A percentile compares a stretch with the other conserved stretches of the same genome.
phyloP scores from a whole-genome alignment of 108 stramenopile genomes.

The Conticribra guillardii region DNA sequence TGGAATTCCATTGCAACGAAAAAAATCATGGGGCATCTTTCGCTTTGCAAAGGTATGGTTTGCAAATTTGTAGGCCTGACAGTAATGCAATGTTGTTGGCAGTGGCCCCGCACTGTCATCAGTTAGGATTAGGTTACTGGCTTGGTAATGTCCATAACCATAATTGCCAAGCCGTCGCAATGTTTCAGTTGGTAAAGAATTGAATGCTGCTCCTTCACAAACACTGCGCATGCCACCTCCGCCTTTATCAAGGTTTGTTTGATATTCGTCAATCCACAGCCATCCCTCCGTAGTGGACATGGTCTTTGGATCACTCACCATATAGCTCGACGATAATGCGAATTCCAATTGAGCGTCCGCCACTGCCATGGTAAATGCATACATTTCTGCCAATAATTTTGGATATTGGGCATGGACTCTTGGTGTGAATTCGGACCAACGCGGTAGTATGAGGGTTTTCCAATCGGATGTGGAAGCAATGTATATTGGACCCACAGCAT shows the following conservation, averaged over 20 bases:
- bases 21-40: conserved; percentile 70
- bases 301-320: conserved; percentile 61
- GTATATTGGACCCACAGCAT: conserved; percentile 77
- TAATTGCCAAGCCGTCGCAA: conserved; percentile 28
- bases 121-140: conserved; percentile 5
- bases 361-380: conserved; percentile 86
- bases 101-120: conserved; percentile 3
- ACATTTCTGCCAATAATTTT: conserved; percentile 91
- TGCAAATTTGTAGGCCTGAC: conserved; percentile 55
- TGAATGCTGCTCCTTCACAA: conserved; percentile 29
- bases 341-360: conserved; percentile 75
- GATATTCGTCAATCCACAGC: conserved; percentile 47
- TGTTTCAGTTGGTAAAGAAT: conserved; percentile 34
- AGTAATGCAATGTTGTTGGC: conserved; percentile 61
- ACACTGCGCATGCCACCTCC: conserved; percentile 7
- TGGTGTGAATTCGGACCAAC: conserved; percentile 72
- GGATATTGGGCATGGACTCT: conserved; percentile 74
- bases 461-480: conserved; percentile 69
- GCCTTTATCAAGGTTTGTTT: background rate
- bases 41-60: conserved; percentile 80
- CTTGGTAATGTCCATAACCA: conserved; percentile 15
- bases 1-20: conserved; percentile 75
- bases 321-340: conserved; percentile 64
- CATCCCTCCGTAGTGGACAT: conserved; percentile 44
- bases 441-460: conserved; percentile 40